phyloP scores from a whole-genome alignment of 257 asterid species.

The Orobanche coerulescens region DNA sequence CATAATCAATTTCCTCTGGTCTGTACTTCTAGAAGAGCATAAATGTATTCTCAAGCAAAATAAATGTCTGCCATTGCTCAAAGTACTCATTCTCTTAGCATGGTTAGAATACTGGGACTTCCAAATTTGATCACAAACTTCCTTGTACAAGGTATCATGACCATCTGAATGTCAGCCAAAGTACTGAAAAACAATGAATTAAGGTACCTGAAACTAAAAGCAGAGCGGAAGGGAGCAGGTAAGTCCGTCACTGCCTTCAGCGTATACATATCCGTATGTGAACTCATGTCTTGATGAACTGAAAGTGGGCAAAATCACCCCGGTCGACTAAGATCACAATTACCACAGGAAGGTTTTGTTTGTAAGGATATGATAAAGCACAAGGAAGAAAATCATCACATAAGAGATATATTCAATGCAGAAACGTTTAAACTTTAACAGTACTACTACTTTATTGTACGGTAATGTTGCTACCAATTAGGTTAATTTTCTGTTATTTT shows the following conservation, averaged over 20 bases:
- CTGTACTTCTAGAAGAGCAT: not conserved
- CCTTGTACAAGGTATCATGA: no score
- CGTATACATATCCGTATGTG: constrained; percentile 45
- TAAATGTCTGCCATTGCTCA: constrained; percentile 8
- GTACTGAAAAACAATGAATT: not conserved
- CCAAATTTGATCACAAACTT: no score
- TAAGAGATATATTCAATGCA: not conserved
- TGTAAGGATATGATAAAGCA: not conserved
- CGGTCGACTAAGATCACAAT: constrained; percentile 5
- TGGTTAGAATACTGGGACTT: not conserved
- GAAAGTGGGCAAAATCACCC: constrained; percentile 14
- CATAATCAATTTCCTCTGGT: constrained; percentile 14
- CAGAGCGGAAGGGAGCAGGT: constrained; percentile 63
- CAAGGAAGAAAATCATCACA: not conserved
- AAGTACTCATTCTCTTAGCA: not conserved
- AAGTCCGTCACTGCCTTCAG: constrained; percentile 71
- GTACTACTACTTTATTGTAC: no score
- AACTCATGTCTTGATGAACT: constrained; percentile 23
- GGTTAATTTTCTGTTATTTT: no score
- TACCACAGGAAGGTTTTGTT: not conserved
- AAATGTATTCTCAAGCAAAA: not conserved
- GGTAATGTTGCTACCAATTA: no score
- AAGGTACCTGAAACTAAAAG: constrained; percentile 74
- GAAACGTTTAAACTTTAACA: not conserved
- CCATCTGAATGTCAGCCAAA: constrained; percentile 6